Percentiles rank a stretch among this genome's conserved stretches.
Conservation (phyloP, 129 eudicot species). For the Ambrosia trifida region DNA sequence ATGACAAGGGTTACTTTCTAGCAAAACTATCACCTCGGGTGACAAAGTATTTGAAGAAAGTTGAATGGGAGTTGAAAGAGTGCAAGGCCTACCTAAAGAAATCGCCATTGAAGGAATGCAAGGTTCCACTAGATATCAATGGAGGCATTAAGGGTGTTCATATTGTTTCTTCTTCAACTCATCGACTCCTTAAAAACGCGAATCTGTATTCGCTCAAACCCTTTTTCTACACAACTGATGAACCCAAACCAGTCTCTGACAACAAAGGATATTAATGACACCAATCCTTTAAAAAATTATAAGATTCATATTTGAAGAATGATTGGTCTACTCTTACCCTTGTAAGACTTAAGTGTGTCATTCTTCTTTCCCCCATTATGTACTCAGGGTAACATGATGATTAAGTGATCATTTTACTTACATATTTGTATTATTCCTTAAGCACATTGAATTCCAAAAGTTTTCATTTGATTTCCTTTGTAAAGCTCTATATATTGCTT, state of each 20-base stretch:
- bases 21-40: conserved; percentile 37
- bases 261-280: conserved; percentile 26
- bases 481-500: not conserved
- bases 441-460: not conserved
- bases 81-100: conserved; percentile 55
- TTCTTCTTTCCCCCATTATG: not conserved
- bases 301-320: not conserved
- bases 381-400: not conserved
- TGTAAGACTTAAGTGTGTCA: not conserved
- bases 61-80: conserved; percentile 39
- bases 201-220: conserved; percentile 54
- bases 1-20: conserved; percentile 57
- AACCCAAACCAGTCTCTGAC: conserved; percentile 16
- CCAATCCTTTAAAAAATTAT: not conserved
- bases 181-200: conserved; percentile 37
- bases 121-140: conserved; percentile 44
- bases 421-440: not conserved
- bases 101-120: conserved; percentile 38
- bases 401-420: not conserved
- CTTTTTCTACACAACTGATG: conserved; percentile 38
- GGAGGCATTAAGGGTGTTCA: conserved; percentile 51
- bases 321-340: not conserved
- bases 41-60: conserved; percentile 16
- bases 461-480: not conserved
- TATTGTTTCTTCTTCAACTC: conserved; percentile 22